A percentile compares a stretch with the other conserved stretches of the same genome.
Conservation (phyloP, 1,284 basidiomycete species). For the Apiotrichum brassicae region DNA sequence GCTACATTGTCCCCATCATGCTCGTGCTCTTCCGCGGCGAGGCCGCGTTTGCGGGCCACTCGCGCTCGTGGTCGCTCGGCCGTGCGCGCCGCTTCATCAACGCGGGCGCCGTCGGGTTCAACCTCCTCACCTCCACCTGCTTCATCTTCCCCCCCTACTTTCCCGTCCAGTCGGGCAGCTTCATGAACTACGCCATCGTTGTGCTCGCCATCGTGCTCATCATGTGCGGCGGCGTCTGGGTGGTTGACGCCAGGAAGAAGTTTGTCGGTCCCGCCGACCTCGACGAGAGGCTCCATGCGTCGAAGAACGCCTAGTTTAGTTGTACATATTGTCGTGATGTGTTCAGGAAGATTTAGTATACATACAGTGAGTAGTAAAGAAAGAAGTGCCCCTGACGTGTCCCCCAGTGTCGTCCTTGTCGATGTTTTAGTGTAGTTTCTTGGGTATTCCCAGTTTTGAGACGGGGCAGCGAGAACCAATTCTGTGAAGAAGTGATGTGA, state of each 20-base stretch:
- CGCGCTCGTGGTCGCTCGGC: conserved; percentile 31
- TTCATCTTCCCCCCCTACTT: conserved; percentile 51
- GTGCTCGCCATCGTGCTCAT: conserved; percentile 35
- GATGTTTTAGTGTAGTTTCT: too few species aligned
- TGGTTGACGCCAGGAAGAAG: conserved; percentile 39
- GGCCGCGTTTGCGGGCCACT: conserved; percentile 36
- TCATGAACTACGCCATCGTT: conserved; percentile 49
- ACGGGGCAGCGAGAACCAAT: too few species aligned
- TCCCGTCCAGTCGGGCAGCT: conserved; percentile 38
- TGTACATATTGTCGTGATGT: too few species aligned
- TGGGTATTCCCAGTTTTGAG: too few species aligned
- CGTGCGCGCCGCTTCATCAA: conserved; percentile 35
- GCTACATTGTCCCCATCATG: conserved; percentile 12
- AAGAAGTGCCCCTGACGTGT: too few species aligned
- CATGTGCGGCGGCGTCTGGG: conserved; percentile 39
- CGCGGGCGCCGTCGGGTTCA: conserved; percentile 46
- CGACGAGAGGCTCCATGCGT: conserved; percentile 10
- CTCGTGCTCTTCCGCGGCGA: conserved; percentile 46
- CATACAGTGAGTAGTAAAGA: too few species aligned
- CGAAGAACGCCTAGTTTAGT: not conserved
- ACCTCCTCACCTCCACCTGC: conserved; percentile 47
- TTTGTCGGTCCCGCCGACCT: conserved; percentile 46
- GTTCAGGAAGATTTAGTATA: too few species aligned
- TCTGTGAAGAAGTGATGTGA: too few species aligned
- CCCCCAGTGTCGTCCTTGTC: too few species aligned